Evolutionary conservation across 129 eudicot genomes (phyloP).

Genomic region (Flaveria brownii): DNA sequence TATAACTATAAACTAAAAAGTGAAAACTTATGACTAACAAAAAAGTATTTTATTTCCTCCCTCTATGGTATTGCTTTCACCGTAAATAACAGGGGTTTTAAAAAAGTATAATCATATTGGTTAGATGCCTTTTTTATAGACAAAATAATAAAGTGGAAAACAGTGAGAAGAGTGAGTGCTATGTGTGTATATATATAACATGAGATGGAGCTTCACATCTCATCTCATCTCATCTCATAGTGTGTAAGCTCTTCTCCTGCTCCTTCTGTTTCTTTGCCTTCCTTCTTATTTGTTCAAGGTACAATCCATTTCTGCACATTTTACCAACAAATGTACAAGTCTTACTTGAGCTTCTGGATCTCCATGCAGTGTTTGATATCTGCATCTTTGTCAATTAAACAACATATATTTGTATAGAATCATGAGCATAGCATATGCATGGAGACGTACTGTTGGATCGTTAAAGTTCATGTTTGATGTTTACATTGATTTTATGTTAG

Average conservation of each 20-base stretch:
- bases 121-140: not conserved
- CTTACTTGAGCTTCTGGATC: not conserved
- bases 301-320: conserved; percentile 22
- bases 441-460: too few species aligned
- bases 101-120: not conserved
- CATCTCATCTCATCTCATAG: conserved; percentile 1
- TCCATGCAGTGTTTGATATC: too few species aligned
- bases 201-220: conserved; percentile 3
- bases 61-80: too few species aligned
- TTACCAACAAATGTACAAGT: not conserved
- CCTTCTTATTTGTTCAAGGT: conserved; percentile 15
- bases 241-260: conserved; percentile 21
- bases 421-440: not conserved
- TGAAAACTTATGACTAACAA: too few species aligned
- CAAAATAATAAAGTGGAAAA: not conserved
- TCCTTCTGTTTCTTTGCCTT: not conserved
- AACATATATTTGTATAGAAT: not conserved
- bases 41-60: too few species aligned
- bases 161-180: conserved; percentile 20
- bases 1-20: too few species aligned
- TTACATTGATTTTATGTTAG: not conserved
- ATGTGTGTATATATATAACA: conserved; percentile 8
- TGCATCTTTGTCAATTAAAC: conserved; percentile 5
- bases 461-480: too few species aligned
- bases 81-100: not conserved